Conservation (phyloP, 192 early-diverging fungal genomes). For the Allomyces javanicus region DNA sequence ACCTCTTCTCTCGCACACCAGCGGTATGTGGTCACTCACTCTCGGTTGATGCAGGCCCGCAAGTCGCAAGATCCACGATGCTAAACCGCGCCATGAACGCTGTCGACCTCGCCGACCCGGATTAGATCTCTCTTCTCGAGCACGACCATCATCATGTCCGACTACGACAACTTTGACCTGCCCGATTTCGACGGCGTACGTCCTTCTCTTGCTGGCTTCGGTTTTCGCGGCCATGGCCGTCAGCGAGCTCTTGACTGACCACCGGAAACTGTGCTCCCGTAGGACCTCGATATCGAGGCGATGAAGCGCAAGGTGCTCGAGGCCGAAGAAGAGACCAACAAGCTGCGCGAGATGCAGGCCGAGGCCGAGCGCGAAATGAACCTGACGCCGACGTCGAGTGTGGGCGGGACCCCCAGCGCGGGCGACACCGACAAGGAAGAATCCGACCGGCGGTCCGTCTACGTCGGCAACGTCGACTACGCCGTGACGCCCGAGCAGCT, state of each 20-base stretch:
- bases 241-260: background rate
- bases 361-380: constrained; percentile 55
- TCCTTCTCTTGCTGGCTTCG: too few relatives aligned
- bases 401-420: background rate
- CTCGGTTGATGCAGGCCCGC: too few relatives aligned
- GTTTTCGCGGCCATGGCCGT: too few relatives aligned
- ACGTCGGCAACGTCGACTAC: constrained; percentile 95
- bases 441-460: constrained; percentile 71
- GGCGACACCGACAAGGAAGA: constrained; percentile 25
- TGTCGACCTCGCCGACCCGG: too few relatives aligned
- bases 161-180: too few relatives aligned
- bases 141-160: too few relatives aligned
- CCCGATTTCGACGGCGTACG: too few relatives aligned
- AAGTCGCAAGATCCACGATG: too few relatives aligned
- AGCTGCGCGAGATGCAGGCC: constrained; percentile 55
- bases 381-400: constrained; percentile 8
- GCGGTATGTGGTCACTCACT: too few relatives aligned
- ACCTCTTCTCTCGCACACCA: too few relatives aligned
- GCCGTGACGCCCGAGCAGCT: constrained; percentile 80
- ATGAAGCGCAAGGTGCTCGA: constrained; percentile 57
- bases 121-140: background rate
- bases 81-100: too few relatives aligned
- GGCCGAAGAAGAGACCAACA: constrained; percentile 68
- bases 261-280: background rate
- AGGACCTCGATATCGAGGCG: constrained; percentile 25